Evolutionary conservation across 2,329 filamentous ascomycete genomes (phyloP).

Genomic region (Tolypocladium sp.): DNA sequence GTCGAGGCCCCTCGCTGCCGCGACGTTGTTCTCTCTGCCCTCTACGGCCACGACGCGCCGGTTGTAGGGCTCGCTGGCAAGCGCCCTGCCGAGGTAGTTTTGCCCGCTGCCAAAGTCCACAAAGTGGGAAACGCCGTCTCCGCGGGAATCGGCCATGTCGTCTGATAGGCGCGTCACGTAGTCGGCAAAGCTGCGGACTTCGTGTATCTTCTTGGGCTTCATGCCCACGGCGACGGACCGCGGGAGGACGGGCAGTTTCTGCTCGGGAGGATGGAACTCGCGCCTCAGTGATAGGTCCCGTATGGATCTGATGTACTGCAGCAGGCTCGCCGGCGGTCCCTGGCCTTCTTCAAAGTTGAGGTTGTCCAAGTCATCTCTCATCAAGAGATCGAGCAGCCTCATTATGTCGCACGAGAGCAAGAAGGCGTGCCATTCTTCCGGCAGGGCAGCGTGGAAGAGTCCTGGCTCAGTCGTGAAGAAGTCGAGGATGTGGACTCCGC

Average conservation of each 20-base stretch:
- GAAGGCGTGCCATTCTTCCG: conserved; percentile 73
- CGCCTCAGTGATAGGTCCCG: conserved; percentile 60
- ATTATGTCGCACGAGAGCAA: conserved; percentile 63
- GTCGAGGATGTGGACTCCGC: conserved; percentile 93
- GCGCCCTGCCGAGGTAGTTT: conserved; percentile 83
- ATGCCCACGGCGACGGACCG: conserved; percentile 76
- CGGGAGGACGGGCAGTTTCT: conserved; percentile 49
- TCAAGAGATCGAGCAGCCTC: conserved; percentile 68
- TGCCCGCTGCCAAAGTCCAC: conserved; percentile 96
- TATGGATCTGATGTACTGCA: conserved; percentile 65
- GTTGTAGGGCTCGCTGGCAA: conserved; percentile 80
- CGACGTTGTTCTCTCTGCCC: conserved; percentile 76
- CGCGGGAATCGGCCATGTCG: conserved; percentile 49
- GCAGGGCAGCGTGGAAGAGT: conserved; percentile 69
- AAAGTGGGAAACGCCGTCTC: conserved; percentile 65
- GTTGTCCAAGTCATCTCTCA: conserved; percentile 61
- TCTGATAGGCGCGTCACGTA: conserved; percentile 60
- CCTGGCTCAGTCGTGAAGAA: conserved; percentile 84
- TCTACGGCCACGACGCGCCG: conserved; percentile 86
- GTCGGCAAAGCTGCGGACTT: conserved; percentile 82
- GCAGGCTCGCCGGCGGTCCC: conserved; percentile 44
- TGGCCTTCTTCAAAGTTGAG: conserved; percentile 15
- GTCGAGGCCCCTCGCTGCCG: conserved; percentile 76
- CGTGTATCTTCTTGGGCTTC: conserved; percentile 92
- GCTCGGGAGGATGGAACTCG: conserved; percentile 38